Percentiles rank a stretch among this genome's conserved stretches.
Evolutionary conservation across 257 asterid species (phyloP).

Genomic region (Paulownia fortunei): DNA sequence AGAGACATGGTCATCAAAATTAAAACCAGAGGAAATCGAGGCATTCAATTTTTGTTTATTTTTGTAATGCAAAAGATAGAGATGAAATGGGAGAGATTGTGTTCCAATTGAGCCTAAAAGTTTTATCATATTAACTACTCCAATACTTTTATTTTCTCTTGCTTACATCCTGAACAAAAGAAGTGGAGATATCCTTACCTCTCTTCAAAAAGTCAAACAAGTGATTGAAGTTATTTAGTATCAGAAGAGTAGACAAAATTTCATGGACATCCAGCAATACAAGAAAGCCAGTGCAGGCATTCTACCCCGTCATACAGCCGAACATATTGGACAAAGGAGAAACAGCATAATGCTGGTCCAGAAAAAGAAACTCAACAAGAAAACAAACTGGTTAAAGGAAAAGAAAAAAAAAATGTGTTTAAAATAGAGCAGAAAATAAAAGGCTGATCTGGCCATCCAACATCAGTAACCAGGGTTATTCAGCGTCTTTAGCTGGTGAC

Average conservation of each 20-base stretch:
- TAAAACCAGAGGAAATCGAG: not conserved
- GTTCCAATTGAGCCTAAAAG: not conserved
- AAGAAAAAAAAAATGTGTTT: too few species aligned
- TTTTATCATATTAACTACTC: not conserved
- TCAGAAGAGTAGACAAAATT: not conserved
- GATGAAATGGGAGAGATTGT: not conserved
- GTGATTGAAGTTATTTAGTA: not conserved
- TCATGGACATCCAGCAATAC: too few species aligned
- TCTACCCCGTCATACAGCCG: not conserved
- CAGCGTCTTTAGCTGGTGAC: too few species aligned
- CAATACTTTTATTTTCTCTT: not conserved
- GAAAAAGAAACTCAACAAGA: too few species aligned
- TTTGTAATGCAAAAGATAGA: not conserved
- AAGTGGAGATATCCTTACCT: not conserved
- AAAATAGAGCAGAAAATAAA: too few species aligned
- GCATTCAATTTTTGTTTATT: not conserved
- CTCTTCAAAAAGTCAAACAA: not conserved
- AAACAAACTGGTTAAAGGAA: too few species aligned
- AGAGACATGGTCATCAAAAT: constrained; percentile 3
- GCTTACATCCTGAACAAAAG: not conserved
- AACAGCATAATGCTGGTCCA: too few species aligned
- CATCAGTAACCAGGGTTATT: too few species aligned
- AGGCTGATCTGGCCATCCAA: too few species aligned
- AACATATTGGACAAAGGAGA: too few species aligned
- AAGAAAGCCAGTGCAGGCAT: not conserved